phyloP scores from a whole-genome alignment of 768 basidiomycete species.

The Panaeolus papilionaceus region DNA sequence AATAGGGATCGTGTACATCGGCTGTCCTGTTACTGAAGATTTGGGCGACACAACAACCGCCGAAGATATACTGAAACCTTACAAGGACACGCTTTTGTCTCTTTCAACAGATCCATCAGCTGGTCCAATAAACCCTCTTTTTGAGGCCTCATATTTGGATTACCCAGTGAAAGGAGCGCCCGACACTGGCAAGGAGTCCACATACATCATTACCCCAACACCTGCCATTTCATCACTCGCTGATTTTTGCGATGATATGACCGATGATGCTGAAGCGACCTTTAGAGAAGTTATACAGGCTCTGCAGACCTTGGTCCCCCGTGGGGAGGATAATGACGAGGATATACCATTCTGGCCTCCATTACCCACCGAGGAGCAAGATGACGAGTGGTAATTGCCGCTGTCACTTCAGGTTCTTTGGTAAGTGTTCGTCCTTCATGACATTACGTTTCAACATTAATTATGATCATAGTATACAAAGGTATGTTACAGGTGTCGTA shows the following conservation, averaged over 20 bases:
- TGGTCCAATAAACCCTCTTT: conserved; percentile 45
- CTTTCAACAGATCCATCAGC: conserved; percentile 31
- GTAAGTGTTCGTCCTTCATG: not conserved
- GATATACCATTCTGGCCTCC: conserved; percentile 46
- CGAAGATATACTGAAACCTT: conserved; percentile 58
- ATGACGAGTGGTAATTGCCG: conserved; percentile 33
- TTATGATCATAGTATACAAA: not conserved
- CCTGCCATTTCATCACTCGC: conserved; percentile 46
- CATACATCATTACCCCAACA: conserved; percentile 35
- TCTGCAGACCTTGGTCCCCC: conserved; percentile 23
- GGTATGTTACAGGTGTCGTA: not conserved
- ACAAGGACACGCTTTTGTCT: conserved; percentile 55
- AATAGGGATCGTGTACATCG: conserved; percentile 66
- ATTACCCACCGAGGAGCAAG: conserved; percentile 38
- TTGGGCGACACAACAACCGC: conserved; percentile 32
- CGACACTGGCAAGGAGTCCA: conserved; percentile 14
- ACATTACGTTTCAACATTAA: not conserved
- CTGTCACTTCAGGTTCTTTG: not conserved
- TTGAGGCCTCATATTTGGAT: conserved; percentile 64
- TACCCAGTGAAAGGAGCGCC: conserved; percentile 27
- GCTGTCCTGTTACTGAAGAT: conserved; percentile 49
- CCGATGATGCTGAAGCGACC: conserved; percentile 55
- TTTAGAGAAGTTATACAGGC: conserved; percentile 31
- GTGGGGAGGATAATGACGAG: conserved; percentile 25
- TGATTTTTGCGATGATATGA: conserved; percentile 62